Conservation (phyloP, 345 rosid genomes). For the Nasturtium officinale region DNA sequence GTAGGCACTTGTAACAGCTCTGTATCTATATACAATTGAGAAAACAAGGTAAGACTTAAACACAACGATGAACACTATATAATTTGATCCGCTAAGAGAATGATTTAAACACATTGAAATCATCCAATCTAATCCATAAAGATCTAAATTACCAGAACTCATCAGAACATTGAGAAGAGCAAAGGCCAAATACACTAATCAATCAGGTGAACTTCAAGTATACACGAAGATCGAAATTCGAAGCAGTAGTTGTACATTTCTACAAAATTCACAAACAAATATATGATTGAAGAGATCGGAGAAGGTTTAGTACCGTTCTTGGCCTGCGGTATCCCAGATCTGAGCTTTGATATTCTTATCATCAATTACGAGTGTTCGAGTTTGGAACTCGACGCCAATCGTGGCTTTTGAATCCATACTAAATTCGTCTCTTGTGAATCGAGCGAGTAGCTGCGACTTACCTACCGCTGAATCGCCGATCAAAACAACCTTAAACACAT, state of each 20-base stretch:
- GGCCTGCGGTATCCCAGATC: constrained; percentile 97
- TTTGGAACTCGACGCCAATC: constrained; percentile 85
- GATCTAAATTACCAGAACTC: too few relatives aligned
- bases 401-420: constrained; percentile 84
- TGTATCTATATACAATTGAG: too few relatives aligned
- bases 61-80: too few relatives aligned
- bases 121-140: not conserved
- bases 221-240: not conserved
- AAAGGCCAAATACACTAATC: not conserved
- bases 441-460: constrained; percentile 72
- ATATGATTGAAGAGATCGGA: not conserved
- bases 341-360: constrained; percentile 82
- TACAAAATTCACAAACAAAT: not conserved
- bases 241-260: not conserved
- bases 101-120: not conserved
- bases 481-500: constrained; percentile 71
- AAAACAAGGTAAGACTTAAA: too few relatives aligned
- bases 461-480: constrained; percentile 90
- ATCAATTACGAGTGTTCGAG: constrained; percentile 62
- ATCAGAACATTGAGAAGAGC: too few relatives aligned
- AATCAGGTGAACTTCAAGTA: not conserved
- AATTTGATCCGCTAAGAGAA: too few relatives aligned
- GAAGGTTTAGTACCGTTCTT: constrained; percentile 54
- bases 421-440: constrained; percentile 75
- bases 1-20: constrained; percentile 72